Conservation (phyloP, 2,329 filamentous ascomycete species). For the Corniculantispora saksenae region DNA sequence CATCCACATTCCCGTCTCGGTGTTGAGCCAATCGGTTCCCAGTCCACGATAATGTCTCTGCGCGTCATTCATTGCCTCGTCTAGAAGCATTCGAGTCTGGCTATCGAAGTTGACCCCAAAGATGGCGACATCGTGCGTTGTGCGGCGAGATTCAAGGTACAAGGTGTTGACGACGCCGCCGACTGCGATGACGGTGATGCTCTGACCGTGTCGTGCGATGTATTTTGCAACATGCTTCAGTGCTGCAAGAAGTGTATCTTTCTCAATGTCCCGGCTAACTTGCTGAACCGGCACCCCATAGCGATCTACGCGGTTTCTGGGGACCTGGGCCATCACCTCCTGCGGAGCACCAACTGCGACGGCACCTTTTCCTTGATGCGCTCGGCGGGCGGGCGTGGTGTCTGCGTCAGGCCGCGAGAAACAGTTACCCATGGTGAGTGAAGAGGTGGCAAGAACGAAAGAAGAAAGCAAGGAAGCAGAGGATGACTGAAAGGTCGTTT, state of each 20-base stretch:
- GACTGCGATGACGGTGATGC: conserved; percentile 20
- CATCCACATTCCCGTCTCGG: conserved; percentile 27
- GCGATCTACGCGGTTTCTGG: background rate
- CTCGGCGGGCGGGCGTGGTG: background rate
- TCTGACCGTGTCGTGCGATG: background rate
- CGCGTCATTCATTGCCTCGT: conserved; percentile 25
- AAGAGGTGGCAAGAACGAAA: background rate
- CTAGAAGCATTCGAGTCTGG: conserved; percentile 20
- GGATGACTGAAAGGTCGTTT: too few species aligned
- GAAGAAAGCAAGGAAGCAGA: too few species aligned
- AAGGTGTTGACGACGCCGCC: conserved; percentile 28
- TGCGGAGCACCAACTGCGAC: background rate
- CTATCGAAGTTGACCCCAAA: conserved; percentile 23
- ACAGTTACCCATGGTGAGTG: background rate
- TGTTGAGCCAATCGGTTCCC: conserved; percentile 28
- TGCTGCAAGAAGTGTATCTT: background rate
- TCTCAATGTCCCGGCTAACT: background rate
- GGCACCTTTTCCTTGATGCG: background rate
- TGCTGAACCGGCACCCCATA: background rate
- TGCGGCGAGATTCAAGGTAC: conserved; percentile 23
- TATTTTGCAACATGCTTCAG: background rate
- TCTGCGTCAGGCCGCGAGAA: background rate
- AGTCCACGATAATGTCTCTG: conserved; percentile 22
- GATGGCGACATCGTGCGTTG: conserved; percentile 27
- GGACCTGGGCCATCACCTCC: background rate